Conservation (phyloP, 768 basidiomycete genomes). For the Mycena rosella region DNA sequence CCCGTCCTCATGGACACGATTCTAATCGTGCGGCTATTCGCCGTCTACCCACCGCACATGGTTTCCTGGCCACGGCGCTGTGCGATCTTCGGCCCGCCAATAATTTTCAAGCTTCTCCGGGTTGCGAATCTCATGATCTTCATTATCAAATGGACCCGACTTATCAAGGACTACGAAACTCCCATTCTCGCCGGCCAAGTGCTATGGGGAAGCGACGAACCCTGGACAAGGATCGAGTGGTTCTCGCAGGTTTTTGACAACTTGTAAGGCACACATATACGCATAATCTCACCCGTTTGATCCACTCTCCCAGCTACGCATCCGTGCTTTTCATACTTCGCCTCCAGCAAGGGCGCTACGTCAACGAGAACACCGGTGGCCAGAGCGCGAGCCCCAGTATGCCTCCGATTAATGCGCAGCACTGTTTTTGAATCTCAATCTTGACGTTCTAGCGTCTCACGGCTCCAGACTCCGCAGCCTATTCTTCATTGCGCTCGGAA, state of each 20-base stretch:
- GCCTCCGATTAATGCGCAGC: no score
- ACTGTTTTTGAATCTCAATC: no score
- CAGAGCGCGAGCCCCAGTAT: no score
- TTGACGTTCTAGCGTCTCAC: no score
- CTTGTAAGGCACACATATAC: constrained; percentile 17
- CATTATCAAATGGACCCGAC: constrained; percentile 6
- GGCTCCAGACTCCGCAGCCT: no score
- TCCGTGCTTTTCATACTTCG: constrained; percentile 26
- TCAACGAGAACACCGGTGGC: no score
- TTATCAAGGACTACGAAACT: not conserved
- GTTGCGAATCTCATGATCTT: constrained; percentile 37
- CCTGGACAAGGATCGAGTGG: constrained; percentile 47
- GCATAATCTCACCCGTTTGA: not conserved
- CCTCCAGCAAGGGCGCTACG: no score
- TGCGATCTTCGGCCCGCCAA: constrained; percentile 44
- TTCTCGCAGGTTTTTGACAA: constrained; percentile 50
- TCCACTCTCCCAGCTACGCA: not conserved
- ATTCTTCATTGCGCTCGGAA: constrained; percentile 52
- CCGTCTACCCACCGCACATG: constrained; percentile 47
- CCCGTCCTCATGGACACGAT: constrained; percentile 54
- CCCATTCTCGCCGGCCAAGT: not conserved
- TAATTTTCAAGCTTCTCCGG: constrained; percentile 48
- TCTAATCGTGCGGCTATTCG: constrained; percentile 51
- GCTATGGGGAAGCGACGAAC: constrained; percentile 21
- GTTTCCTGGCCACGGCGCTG: constrained; percentile 34